A percentile compares a stretch with the other conserved stretches of the same genome.
Conservation (phyloP, 768 basidiomycete species). For the Lyophyllum atratum region DNA sequence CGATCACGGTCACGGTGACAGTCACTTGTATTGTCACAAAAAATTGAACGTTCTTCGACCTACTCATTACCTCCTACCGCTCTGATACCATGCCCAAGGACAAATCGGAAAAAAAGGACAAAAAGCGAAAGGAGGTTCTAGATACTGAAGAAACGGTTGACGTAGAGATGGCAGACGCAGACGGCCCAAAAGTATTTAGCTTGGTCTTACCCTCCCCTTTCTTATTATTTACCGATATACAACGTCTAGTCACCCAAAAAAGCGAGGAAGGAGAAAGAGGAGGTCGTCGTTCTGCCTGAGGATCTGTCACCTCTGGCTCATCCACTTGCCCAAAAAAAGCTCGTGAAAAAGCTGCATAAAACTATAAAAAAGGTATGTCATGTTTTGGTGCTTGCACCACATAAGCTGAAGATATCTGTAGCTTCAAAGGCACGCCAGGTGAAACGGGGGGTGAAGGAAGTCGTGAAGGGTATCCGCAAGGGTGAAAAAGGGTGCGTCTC, state of each 20-base stretch:
- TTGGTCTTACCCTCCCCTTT: slow-evolving; percentile 5
- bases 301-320: slow-evolving; percentile 94
- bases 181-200: slow-evolving; percentile 29
- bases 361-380: slow-evolving; percentile 83
- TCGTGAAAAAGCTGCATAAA: slow-evolving; percentile 93
- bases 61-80: neutral
- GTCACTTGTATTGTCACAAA: slow-evolving; percentile 14
- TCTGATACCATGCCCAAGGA: slow-evolving; percentile 60
- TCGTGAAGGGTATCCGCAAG: slow-evolving; percentile 96
- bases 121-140: slow-evolving; percentile 57
- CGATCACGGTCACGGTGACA: slow-evolving; percentile 9
- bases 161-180: slow-evolving; percentile 49
- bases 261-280: slow-evolving; percentile 63
- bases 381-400: neutral
- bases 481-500: slow-evolving; percentile 88
- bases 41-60: slow-evolving; percentile 10
- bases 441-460: slow-evolving; percentile 97
- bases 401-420: slow-evolving; percentile 29
- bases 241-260: slow-evolving; percentile 53
- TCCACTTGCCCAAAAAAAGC: slow-evolving; percentile 91
- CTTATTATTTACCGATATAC: slow-evolving; percentile 13
- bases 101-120: slow-evolving; percentile 77
- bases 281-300: slow-evolving; percentile 67
- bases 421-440: slow-evolving; percentile 95
- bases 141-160: slow-evolving; percentile 37